Evolutionary conservation across 495 filamentous ascomycete species (phyloP).

Genomic region (Staphylotrichum tortipilum): DNA sequence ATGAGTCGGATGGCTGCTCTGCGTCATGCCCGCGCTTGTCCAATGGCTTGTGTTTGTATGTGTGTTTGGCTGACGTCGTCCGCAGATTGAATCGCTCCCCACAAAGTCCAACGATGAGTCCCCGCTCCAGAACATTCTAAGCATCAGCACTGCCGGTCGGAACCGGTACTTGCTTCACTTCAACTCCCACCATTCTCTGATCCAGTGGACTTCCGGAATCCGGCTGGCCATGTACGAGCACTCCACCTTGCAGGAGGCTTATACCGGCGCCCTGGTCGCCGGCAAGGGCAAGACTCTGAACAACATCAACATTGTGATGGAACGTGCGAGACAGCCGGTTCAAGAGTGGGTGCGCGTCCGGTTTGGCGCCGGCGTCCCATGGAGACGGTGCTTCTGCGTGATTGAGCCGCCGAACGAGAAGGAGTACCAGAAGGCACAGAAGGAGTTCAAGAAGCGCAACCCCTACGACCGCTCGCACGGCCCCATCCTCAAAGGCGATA

Average conservation of each 20-base stretch:
- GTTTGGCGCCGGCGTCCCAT: constrained; percentile 93
- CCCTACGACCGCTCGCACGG: constrained; percentile 63
- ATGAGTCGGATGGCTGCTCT: neutral
- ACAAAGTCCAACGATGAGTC: constrained; percentile 66
- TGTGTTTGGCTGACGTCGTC: neutral
- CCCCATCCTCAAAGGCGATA: constrained; percentile 67
- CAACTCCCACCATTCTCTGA: constrained; percentile 84
- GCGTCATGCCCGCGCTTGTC: too few relatives aligned
- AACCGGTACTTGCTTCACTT: constrained; percentile 96
- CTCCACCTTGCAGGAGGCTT: constrained; percentile 85
- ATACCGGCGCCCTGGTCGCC: constrained; percentile 90
- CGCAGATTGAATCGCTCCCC: constrained; percentile 80
- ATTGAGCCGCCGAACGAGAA: constrained; percentile 89
- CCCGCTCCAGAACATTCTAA: constrained; percentile 85
- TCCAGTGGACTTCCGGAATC: constrained; percentile 94
- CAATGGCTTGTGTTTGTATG: too few relatives aligned
- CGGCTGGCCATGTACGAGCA: constrained; percentile 93
- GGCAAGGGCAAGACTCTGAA: constrained; percentile 86
- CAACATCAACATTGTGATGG: constrained; percentile 78
- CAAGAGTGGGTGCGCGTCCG: constrained; percentile 95
- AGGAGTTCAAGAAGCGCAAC: constrained; percentile 73
- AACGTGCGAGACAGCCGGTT: constrained; percentile 61
- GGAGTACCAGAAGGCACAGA: constrained; percentile 72
- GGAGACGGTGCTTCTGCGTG: constrained; percentile 95
- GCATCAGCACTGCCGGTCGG: constrained; percentile 86